Percentiles rank a stretch among this genome's conserved stretches.
phyloP scores from a whole-genome alignment of 768 basidiomycete species.

The Infundibulicybe gibba region DNA sequence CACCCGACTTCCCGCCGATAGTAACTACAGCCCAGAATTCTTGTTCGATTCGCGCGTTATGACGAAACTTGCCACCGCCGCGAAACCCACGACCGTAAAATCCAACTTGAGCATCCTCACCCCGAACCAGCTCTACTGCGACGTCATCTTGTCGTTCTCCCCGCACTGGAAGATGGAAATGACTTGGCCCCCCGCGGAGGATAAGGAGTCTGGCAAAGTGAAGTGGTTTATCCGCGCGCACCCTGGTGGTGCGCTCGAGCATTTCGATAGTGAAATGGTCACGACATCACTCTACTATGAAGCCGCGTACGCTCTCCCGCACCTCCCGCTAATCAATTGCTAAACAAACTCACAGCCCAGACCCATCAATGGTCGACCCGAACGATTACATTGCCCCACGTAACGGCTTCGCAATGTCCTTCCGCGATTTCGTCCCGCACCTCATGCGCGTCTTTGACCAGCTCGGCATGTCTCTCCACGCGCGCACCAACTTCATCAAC shows the following conservation, averaged over 20 bases:
- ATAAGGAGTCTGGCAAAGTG: slow-evolving; percentile 62
- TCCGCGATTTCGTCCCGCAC: slow-evolving; percentile 77
- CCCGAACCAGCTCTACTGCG: slow-evolving; percentile 74
- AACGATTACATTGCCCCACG: slow-evolving; percentile 75
- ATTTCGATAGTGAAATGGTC: slow-evolving; percentile 80
- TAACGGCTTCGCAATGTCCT: slow-evolving; percentile 84
- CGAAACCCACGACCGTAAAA: slow-evolving; percentile 72
- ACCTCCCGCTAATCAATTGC: not conserved
- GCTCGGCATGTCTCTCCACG: slow-evolving; percentile 79
- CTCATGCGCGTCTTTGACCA: slow-evolving; percentile 80
- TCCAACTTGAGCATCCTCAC: slow-evolving; percentile 75
- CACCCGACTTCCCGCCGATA: slow-evolving; percentile 61
- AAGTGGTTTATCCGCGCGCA: slow-evolving; percentile 83
- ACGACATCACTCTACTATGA: slow-evolving; percentile 84
- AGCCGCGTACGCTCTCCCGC: slow-evolving; percentile 55
- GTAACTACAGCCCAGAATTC: slow-evolving; percentile 63
- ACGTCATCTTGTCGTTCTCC: slow-evolving; percentile 70
- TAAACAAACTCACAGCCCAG: slow-evolving; percentile 51
- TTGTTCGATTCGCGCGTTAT: slow-evolving; percentile 77
- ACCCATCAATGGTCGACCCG: slow-evolving; percentile 73
- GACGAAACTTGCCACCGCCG: slow-evolving; percentile 69
- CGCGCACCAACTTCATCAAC: slow-evolving; percentile 80
- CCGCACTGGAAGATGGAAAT: slow-evolving; percentile 70
- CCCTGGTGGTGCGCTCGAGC: slow-evolving; percentile 83
- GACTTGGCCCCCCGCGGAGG: slow-evolving; percentile 79